A percentile compares a stretch with the other conserved stretches of the same genome.
Evolutionary conservation across 2,329 filamentous ascomycete genomes (phyloP).

Genomic region (Massarina eburnea): DNA sequence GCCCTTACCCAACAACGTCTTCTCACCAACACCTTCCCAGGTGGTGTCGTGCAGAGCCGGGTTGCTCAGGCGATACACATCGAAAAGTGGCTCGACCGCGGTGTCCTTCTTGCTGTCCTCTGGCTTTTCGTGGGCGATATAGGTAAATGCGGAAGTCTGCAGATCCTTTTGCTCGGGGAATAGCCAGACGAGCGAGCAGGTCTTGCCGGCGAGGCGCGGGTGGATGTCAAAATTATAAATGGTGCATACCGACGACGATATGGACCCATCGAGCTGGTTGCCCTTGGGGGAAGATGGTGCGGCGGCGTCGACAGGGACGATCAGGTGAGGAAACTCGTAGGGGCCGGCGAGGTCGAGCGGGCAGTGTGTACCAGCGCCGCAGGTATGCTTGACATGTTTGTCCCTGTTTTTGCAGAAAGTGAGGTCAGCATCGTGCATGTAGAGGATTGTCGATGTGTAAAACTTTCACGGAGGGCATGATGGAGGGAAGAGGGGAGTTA

Average conservation of each 20-base stretch:
- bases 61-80: constrained; percentile 52
- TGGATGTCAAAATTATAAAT: constrained; percentile 71
- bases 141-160: constrained; percentile 58
- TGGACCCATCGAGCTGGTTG: constrained; percentile 55
- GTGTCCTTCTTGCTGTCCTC: too few relatives aligned
- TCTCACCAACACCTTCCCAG: constrained; percentile 53
- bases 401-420: neutral
- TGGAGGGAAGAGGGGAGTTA: too few relatives aligned
- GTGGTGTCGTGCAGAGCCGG: constrained; percentile 53
- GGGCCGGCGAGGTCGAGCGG: constrained; percentile 8
- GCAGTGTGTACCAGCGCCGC: neutral
- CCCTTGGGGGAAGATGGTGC: constrained; percentile 56
- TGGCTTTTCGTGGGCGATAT: constrained; percentile 50
- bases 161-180: constrained; percentile 59
- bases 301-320: constrained; percentile 59
- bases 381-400: neutral
- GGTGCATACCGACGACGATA: constrained; percentile 46
- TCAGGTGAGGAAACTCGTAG: constrained; percentile 58
- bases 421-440: neutral
- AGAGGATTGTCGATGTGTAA: neutral
- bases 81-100: too few relatives aligned
- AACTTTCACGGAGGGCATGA: too few relatives aligned
- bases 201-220: constrained; percentile 53
- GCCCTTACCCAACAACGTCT: constrained; percentile 47
- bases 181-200: constrained; percentile 65